phyloP scores from a whole-genome alignment of 495 filamentous ascomycete genomes.

The Penicillium subrubescens region DNA sequence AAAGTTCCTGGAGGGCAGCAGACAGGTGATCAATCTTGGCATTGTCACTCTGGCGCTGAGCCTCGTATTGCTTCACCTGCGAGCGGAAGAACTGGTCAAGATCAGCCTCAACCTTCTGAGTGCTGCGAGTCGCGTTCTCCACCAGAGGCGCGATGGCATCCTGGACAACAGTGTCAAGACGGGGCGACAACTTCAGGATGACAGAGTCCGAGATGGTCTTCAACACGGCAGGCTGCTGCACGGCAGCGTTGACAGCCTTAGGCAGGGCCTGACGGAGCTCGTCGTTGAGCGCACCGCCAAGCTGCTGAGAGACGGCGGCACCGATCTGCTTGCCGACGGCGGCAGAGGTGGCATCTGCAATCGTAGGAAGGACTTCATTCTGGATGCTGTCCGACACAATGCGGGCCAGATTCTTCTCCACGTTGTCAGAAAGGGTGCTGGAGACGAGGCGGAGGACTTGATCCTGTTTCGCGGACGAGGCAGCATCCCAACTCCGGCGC shows the following conservation, averaged over 20 bases:
- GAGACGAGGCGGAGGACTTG: slow-evolving; percentile 85
- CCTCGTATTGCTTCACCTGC: slow-evolving; percentile 65
- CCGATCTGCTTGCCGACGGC: slow-evolving; percentile 64
- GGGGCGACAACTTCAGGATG: slow-evolving; percentile 60
- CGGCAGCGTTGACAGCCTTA: slow-evolving; percentile 56
- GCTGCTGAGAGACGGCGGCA: slow-evolving; percentile 51
- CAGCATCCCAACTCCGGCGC: slow-evolving; percentile 62
- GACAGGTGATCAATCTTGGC: slow-evolving; percentile 85
- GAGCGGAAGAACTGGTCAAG: slow-evolving; percentile 66
- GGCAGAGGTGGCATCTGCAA: slow-evolving; percentile 50
- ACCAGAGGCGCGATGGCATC: slow-evolving; percentile 65
- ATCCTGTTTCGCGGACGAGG: slow-evolving; percentile 70
- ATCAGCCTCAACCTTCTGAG: slow-evolving; percentile 62
- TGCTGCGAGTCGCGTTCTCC: slow-evolving; percentile 58
- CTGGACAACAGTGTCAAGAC: slow-evolving; percentile 67
- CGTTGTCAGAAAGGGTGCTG: slow-evolving; percentile 83
- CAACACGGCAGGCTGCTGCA: slow-evolving; percentile 70
- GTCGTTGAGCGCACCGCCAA: slow-evolving; percentile 49
- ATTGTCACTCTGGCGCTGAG: slow-evolving; percentile 68
- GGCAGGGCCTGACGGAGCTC: slow-evolving; percentile 59
- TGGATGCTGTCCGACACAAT: slow-evolving; percentile 71
- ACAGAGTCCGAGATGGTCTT: slow-evolving; percentile 72
- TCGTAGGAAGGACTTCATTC: slow-evolving; percentile 61
- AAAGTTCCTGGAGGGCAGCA: slow-evolving; percentile 66
- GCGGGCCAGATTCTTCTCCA: slow-evolving; percentile 73